Base-by-base conservation (phyloP, 208 protist species). In the Naegleria lovaniensis region DNA sequence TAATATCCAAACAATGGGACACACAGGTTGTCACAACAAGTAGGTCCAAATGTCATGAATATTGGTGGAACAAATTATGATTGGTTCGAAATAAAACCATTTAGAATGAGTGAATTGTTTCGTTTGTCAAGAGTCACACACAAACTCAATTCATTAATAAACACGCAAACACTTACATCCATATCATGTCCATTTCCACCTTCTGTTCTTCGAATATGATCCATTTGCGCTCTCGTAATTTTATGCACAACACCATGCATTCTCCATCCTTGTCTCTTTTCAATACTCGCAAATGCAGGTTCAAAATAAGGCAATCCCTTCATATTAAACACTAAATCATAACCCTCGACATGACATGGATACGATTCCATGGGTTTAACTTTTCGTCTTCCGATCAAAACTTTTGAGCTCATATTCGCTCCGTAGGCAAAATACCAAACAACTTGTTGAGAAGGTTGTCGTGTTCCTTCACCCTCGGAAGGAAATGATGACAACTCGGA, bases 151-250 rank as follows among this genome's bases (percentile, higher is more conserved):
- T n/a, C n/a, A n/a, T n/a, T n/a, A n/a, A n/a, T n/a, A n/a, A n/a
- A n/a, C n/a, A n/a, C n/a, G n/a, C n/a, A n/a, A n/a, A n/a, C n/a
- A 48, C 43, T 48, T 48, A 48, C 43, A 48, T 48, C 43, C 43
- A 48, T 75, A 79, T 79, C 67, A 79, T 79, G 67, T 36, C 67
- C 67, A 79, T 79, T 79, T 36, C 67, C 67, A 36, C 67, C 67
- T 33, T 79, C 67, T 79, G 67, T 79, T 36, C 67, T 79, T 36
- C 67, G 19, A 36, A 79, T 79, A 36, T 79, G 67, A 79, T 79
- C 67, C 67, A 79, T 79, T 36, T 79, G 29, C n/a, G 25, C 67
- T 79, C 67, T 79, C 29, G 67, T 79, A 9, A 79, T 79, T 79
- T 36, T 36, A 79, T 79, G 67, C 29, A 79, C 67, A 79, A 79